Conservation (phyloP, 192 early-diverging fungal species). For the Coemansia sp. region DNA sequence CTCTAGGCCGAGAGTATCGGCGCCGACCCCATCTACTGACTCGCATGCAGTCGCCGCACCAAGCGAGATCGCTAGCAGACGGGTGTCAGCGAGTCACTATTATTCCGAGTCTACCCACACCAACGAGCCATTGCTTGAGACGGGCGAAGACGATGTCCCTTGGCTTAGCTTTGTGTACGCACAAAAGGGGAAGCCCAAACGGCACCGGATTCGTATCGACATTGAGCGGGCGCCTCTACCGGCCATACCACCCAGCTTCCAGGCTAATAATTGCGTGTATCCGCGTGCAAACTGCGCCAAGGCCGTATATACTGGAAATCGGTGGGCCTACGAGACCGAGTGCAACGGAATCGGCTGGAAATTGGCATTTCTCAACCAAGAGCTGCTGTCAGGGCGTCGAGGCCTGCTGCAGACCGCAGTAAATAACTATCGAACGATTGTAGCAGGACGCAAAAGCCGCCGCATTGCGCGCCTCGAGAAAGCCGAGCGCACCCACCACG, state of each 20-base stretch:
- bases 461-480: conserved; percentile 75
- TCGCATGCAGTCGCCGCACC: background rate
- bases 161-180: conserved; percentile 47
- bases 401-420: conserved; percentile 85
- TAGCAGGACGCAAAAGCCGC: conserved; percentile 68
- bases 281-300: conserved; percentile 69
- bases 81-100: background rate
- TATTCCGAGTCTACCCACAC: background rate
- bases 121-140: conserved; percentile 27
- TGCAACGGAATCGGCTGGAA: conserved; percentile 88
- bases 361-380: conserved; percentile 72
- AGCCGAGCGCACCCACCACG: conserved; percentile 23
- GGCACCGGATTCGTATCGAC: conserved; percentile 72
- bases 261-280: conserved; percentile 78
- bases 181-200: conserved; percentile 60
- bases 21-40: background rate
- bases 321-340: conserved; percentile 81
- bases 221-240: conserved; percentile 55
- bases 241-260: conserved; percentile 60
- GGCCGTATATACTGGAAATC: conserved; percentile 70
- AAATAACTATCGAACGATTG: conserved; percentile 72
- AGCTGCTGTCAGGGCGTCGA: conserved; percentile 61
- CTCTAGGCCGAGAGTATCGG: background rate
- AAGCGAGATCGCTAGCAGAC: background rate
- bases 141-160: conserved; percentile 26